Conservation (phyloP, 2,329 filamentous ascomycete genomes). For the Aspergillus texensis region DNA sequence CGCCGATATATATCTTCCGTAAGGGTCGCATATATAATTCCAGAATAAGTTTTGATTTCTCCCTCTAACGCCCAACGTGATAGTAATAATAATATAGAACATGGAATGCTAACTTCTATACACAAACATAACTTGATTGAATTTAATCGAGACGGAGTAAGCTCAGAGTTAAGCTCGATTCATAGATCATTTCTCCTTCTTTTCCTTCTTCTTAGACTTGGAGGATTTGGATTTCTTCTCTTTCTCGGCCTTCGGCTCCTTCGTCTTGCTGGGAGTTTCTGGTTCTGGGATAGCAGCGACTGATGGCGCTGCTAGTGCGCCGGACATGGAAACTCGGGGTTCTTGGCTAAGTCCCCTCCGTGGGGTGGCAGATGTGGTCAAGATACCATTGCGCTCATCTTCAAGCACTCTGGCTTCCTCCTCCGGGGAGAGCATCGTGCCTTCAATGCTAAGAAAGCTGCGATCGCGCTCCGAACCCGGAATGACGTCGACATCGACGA, state of each 20-base stretch:
- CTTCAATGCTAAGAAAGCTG: constrained; percentile 82
- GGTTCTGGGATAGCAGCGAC: constrained; percentile 15
- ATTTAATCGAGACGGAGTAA: background rate
- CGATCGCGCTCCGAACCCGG: constrained; percentile 71
- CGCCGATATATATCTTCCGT: background rate
- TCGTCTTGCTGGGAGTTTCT: constrained; percentile 17
- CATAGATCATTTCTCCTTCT: constrained; percentile 19
- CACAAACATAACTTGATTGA: constrained; percentile 15
- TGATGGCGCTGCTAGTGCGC: constrained; percentile 22
- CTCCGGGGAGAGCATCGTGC: constrained; percentile 74
- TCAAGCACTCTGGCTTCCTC: constrained; percentile 65
- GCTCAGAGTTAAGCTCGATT: background rate
- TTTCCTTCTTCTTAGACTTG: constrained; percentile 29
- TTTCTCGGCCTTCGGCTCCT: constrained; percentile 22
- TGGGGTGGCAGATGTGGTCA: constrained; percentile 34
- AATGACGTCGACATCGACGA: constrained; percentile 76
- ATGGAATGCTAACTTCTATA: constrained; percentile 13
- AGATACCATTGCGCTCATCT: constrained; percentile 50
- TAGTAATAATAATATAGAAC: constrained; percentile 19
- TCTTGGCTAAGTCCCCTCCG: constrained; percentile 14
- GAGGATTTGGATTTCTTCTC: constrained; percentile 26
- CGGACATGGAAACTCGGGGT: constrained; percentile 22
- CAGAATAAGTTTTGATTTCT: constrained; percentile 19
- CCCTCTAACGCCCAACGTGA: constrained; percentile 26
- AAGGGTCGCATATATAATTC: background rate